Base-by-base conservation (phyloP, 164 flowering plant genomes). In the Tetracentron sinense region DNA sequence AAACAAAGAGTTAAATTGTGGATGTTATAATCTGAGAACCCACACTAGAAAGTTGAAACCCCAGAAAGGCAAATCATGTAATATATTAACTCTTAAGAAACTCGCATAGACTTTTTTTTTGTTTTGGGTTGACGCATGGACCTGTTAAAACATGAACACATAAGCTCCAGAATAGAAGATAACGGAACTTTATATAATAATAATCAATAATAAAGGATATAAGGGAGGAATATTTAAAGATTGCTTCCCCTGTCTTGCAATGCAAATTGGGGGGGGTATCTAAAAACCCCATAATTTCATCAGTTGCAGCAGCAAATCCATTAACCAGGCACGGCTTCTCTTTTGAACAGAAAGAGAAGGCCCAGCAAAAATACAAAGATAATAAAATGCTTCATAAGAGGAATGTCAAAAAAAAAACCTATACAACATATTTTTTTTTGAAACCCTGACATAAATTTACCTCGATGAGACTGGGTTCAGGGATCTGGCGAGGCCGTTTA, bases 381-480 rank as follows among this genome's bases (percentile, higher is more conserved):
- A 7, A 38, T 38, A 38, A 38, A 8, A 8, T 38, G 14, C 44
- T 38, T 38, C 2, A 8, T 8, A 33, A 33, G 38, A 33, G 8
- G 38, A 38, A 8, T 38, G 14, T 8, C 8, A 38, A 38, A 50
- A 31, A 7, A 20, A 5, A 23, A 53, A 52, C 52, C 49, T 38
- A 62, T 52, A 53, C 58, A 38, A 19, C 12, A 63, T 14, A 44
- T 19, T 6, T 20, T 22, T 16, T 17, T 27, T 26, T 53, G 31
- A 0, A 15, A 25, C 31, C 29, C 56, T 15, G 20, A 27, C 22
- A 31, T 49, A 12, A 22, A 21, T 38, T 69, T 58, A 76, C 63
- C 78, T 65, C 46, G 83, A 79, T 30, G 78, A 70, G 17, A 77
- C 77, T 2, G 80, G 77, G 44, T 72, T 74, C 16, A 77, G 50